A percentile compares a stretch with the other conserved stretches of the same genome.
Conservation (phyloP, 805 yeast genomes). For the Zygosaccharomyces siamensis region DNA sequence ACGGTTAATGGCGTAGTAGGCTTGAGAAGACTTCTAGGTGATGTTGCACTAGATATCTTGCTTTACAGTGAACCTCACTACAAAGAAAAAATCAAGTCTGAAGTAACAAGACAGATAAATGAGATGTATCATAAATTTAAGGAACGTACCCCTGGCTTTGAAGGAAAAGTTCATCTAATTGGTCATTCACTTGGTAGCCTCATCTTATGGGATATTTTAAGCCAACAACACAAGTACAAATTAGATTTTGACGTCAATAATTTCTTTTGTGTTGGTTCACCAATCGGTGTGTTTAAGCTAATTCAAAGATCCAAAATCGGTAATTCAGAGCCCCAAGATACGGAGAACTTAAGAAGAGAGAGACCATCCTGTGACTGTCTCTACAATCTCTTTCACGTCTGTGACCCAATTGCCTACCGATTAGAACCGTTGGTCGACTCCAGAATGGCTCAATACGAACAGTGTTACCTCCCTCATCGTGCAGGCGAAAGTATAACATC, state of each 20-base stretch:
- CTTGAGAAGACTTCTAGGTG: slow-evolving; percentile 74
- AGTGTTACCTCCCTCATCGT: slow-evolving; percentile 27
- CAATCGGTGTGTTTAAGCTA: slow-evolving; percentile 79
- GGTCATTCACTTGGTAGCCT: slow-evolving; percentile 95
- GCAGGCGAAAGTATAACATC: slow-evolving; percentile 27
- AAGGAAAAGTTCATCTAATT: slow-evolving; percentile 75
- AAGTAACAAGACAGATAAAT: slow-evolving; percentile 63
- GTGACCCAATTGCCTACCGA: slow-evolving; percentile 89
- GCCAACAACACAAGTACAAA: slow-evolving; percentile 41
- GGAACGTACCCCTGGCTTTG: slow-evolving; percentile 61
- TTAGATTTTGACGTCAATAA: slow-evolving; percentile 70
- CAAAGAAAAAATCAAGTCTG: slow-evolving; percentile 53
- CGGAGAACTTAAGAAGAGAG: slow-evolving; percentile 8
- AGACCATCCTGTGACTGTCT: slow-evolving; percentile 59
- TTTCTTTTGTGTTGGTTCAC: slow-evolving; percentile 82
- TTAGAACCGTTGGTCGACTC: slow-evolving; percentile 70
- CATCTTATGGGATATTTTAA: slow-evolving; percentile 69
- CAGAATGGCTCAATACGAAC: slow-evolving; percentile 23
- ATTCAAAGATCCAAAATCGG: slow-evolving; percentile 60
- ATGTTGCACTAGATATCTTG: slow-evolving; percentile 78
- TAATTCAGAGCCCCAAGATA: slow-evolving; percentile 33
- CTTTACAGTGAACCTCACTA: slow-evolving; percentile 72
- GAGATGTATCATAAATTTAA: slow-evolving; percentile 52
- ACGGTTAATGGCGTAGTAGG: slow-evolving; percentile 76
- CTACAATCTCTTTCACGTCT: slow-evolving; percentile 82